A percentile compares a stretch with the other conserved stretches of the same genome.
These are phyloP conservation scores for Amanita thiersii DNA, from an alignment of 768 basidiomycete species.

Conservation along the genomic window DNA sequence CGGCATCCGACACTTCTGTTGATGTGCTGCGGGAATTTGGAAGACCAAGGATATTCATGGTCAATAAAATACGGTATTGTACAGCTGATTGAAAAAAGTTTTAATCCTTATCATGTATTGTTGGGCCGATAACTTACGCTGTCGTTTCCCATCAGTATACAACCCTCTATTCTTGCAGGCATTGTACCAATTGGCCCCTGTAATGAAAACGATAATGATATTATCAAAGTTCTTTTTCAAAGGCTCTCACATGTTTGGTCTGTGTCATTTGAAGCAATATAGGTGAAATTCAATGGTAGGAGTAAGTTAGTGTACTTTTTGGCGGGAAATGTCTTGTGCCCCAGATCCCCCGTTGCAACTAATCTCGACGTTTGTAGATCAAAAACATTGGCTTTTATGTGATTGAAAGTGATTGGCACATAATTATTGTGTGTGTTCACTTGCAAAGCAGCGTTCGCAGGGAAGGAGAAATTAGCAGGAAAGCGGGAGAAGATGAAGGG, in stretches of 20 bases:
- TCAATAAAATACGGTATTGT: slow-evolving; percentile 55
- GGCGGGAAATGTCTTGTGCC: slow-evolving; percentile 52
- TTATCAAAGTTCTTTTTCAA: no score
- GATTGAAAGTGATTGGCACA: slow-evolving; percentile 67
- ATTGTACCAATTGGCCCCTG: slow-evolving; percentile 71
- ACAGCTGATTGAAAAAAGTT: slow-evolving; percentile 32
- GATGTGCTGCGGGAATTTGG: slow-evolving; percentile 42
- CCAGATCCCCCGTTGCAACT: slow-evolving; percentile 62
- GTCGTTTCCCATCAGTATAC: slow-evolving; percentile 42
- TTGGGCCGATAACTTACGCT: no score
- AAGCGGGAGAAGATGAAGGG: slow-evolving; percentile 59
- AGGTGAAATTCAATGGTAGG: slow-evolving; percentile 80
- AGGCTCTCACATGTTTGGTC: slow-evolving; percentile 70
- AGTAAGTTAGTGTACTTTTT: slow-evolving; percentile 55
- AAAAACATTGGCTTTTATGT: slow-evolving; percentile 58
- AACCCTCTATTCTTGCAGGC: slow-evolving; percentile 59
- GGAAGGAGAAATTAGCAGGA: slow-evolving; percentile 89
- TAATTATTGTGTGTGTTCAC: slow-evolving; percentile 70
- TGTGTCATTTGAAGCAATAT: slow-evolving; percentile 67
- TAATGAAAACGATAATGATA: slow-evolving; percentile 5
- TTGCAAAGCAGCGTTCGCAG: slow-evolving; percentile 65
- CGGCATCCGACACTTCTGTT: slow-evolving; percentile 48
- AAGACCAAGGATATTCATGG: slow-evolving; percentile 67
- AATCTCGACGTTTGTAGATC: slow-evolving; percentile 58
- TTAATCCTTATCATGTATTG: background rate